phyloP scores from a whole-genome alignment of 306 rosid genomes.

The Fagus crenata region DNA sequence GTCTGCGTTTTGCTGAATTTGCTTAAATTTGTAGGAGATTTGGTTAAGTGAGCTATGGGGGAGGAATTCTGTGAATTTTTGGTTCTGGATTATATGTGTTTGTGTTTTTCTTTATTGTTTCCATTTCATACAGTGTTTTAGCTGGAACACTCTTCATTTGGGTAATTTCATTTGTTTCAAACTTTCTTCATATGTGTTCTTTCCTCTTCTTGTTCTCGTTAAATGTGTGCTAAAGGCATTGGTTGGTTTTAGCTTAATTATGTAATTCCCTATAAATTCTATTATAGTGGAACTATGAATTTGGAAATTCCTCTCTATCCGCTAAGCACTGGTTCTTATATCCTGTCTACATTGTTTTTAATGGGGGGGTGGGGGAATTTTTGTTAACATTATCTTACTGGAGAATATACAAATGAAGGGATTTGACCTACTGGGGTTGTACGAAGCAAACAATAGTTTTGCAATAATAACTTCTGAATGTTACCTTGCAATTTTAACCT shows the following conservation, averaged over 20 bases:
- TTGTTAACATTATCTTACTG: not conserved
- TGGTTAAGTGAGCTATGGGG: conserved; percentile 8
- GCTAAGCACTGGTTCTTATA: not conserved
- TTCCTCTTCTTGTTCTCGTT: conserved; percentile 6
- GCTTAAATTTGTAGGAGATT: conserved; percentile 2
- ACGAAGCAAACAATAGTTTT: not conserved
- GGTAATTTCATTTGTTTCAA: not conserved
- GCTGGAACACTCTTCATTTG: not conserved
- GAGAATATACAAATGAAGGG: not conserved
- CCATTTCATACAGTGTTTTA: conserved; percentile 14
- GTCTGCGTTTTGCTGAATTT: conserved; percentile 25
- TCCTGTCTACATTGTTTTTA: not conserved
- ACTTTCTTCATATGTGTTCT: not conserved
- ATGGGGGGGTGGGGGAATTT: not conserved
- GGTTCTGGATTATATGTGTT: conserved; percentile 9
- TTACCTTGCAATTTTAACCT: not conserved
- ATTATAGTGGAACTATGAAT: not conserved
- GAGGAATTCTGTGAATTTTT: conserved; percentile 11
- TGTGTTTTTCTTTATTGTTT: conserved; percentile 14
- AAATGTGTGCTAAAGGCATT: not conserved
- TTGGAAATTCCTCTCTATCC: not conserved
- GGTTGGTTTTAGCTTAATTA: too few relatives aligned
- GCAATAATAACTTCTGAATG: not conserved
- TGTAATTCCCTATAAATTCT: not conserved
- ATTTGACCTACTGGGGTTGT: not conserved